Base-by-base conservation (phyloP, 2,329 filamentous ascomycete genomes). In the Taxawa tesnikishii region DNA sequence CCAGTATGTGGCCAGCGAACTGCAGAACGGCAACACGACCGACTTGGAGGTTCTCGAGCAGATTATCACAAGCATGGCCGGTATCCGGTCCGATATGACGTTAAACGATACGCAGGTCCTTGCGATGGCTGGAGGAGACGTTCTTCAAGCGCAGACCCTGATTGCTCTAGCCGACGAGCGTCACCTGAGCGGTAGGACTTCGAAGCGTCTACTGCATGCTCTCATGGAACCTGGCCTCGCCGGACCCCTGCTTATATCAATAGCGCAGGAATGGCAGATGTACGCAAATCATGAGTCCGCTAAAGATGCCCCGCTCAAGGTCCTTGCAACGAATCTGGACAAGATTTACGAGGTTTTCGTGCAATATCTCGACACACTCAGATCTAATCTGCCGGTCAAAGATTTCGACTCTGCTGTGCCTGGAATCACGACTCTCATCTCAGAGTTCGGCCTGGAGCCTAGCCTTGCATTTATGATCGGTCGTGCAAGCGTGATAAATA, bases 21-120 rank as follows among this genome's bases (percentile, higher is more conserved):
- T 98, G 4, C 71, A 76, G 30, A 70, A 70, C 30, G 81, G 87
- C 40, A 92, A 93, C 44, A 80, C 85, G 1, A 92, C 83, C 7
- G 87, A 96, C 53, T 67, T 98, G 19, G 83, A 94, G 41, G 83
- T 98, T 38, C 63, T 98, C 26, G 82, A 90, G 50, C 84, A 96
- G 49, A 71, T 98, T 38, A 80, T 96, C 31, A 75, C 76, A 21
- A 83, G 82, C 3, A 96, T 98, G 90, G 84, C 83, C 12, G 92
- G 92, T 28, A 87, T 98, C 38, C 78, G 88, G 9, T 77, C 87
- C 4, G 79, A 88, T 38, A 72, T 78, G 32, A 83, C 87, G 48
- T 88, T 94, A 48, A 94, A 83, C 17, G 88, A 98, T 44, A 65
- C 77, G 12, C 87, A 94, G 56, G 71, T 94, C 16, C 65, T 83